Conservation (phyloP, 116 monocot genomes). For the Cymodocea nodosa region DNA sequence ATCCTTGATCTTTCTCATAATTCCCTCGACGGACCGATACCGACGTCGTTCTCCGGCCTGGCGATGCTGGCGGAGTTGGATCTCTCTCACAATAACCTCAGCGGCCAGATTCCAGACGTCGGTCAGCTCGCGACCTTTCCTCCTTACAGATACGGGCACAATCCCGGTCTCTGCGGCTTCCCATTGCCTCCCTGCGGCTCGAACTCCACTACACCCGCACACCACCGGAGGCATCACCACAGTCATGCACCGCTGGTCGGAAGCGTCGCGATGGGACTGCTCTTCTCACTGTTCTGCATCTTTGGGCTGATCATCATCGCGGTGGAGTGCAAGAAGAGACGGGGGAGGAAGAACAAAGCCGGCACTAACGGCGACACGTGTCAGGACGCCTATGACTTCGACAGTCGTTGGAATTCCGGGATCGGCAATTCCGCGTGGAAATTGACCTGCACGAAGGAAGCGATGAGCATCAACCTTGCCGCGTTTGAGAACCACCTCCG, state of each 20-base stretch:
- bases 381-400: slow-evolving; percentile 15
- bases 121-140: slow-evolving; percentile 43
- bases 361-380: background rate
- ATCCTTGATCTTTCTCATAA: slow-evolving; percentile 65
- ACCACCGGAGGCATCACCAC: slow-evolving; percentile 20
- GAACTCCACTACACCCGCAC: background rate
- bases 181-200: slow-evolving; percentile 33
- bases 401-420: slow-evolving; percentile 29
- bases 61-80: slow-evolving; percentile 55
- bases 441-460: slow-evolving; percentile 38
- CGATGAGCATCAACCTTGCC: slow-evolving; percentile 48
- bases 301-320: slow-evolving; percentile 30
- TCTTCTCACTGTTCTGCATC: slow-evolving; percentile 29
- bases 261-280: slow-evolving; percentile 23
- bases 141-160: slow-evolving; percentile 35
- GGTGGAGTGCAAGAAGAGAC: slow-evolving; percentile 34
- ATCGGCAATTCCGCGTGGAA: slow-evolving; percentile 36
- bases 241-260: slow-evolving; percentile 44
- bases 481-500: slow-evolving; percentile 48
- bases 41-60: slow-evolving; percentile 32
- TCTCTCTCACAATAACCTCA: slow-evolving; percentile 69
- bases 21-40: slow-evolving; percentile 41
- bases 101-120: slow-evolving; percentile 44
- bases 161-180: slow-evolving; percentile 64
- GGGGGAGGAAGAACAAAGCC: slow-evolving; percentile 9